A percentile compares a stretch with the other conserved stretches of the same genome.
Evolutionary conservation across 306 rosid species (phyloP).

Genomic region (Casuarina cunninghamiana): DNA sequence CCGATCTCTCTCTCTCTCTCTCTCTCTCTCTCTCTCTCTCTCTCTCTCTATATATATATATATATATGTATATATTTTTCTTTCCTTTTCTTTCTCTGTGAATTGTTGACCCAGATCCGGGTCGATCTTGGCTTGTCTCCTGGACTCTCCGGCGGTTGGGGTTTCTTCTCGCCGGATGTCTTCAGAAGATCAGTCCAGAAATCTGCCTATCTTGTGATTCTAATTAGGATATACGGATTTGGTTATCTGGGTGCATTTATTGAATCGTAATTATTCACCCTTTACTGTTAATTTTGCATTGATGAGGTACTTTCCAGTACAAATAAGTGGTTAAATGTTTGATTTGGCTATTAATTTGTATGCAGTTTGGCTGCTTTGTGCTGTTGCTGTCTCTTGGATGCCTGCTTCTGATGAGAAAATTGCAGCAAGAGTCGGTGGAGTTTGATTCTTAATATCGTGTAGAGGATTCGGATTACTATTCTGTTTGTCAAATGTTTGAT

Average conservation of each 20-base stretch:
- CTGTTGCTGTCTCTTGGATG: conserved; percentile 93
- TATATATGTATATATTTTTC: no score
- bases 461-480: neutral
- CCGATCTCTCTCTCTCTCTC: neutral
- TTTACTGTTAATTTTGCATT: neutral
- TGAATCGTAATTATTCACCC: neutral
- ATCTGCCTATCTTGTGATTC: neutral
- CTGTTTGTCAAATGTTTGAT: neutral
- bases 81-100: neutral
- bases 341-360: neutral
- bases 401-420: conserved; percentile 63
- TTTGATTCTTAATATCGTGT: neutral
- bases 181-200: neutral
- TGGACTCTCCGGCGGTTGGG: neutral
- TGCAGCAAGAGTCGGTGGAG: conserved; percentile 29
- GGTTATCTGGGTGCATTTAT: neutral
- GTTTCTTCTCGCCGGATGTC: no score
- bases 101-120: conserved; percentile 36
- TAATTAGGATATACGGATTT: no score
- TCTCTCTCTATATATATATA: no score
- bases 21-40: no score
- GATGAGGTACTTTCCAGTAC: no score
- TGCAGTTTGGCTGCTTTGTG: conserved; percentile 97
- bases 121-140: conserved; percentile 9
- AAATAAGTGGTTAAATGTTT: no score